phyloP scores from a whole-genome alignment of 371 early-diverging fungal genomes.

The Apophysomyces elegans region DNA sequence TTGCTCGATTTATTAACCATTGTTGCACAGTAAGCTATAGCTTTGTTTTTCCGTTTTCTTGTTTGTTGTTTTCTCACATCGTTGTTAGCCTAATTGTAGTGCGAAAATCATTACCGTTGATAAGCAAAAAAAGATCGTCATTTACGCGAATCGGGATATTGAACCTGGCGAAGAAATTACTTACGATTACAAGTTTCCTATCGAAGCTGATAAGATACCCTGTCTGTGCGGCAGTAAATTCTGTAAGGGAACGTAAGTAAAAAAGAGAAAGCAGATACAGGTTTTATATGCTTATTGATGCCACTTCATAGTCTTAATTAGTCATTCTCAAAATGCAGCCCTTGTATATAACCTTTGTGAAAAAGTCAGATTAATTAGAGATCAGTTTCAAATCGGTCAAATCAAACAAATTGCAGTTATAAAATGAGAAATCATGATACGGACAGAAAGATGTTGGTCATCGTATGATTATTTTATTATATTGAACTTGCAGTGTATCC shows the following conservation, averaged over 20 bases:
- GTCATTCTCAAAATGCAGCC: no score
- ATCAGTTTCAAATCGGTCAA: no score
- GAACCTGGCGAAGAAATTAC: slow-evolving; percentile 97
- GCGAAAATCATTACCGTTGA: slow-evolving; percentile 91
- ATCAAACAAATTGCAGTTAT: no score
- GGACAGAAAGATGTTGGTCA: no score
- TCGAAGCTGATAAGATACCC: slow-evolving; percentile 92
- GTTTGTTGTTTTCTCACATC: slow-evolving; percentile 8
- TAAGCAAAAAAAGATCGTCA: slow-evolving; percentile 91
- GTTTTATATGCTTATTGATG: background rate
- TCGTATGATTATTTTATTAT: no score
- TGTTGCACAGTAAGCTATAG: slow-evolving; percentile 83
- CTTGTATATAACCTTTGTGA: background rate
- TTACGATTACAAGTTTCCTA: slow-evolving; percentile 98
- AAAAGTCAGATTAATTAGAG: background rate
- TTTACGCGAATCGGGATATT: slow-evolving; percentile 89
- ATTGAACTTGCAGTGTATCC: no score
- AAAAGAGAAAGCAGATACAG: background rate
- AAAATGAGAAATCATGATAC: no score
- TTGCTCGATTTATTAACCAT: slow-evolving; percentile 98
- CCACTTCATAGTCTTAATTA: background rate
- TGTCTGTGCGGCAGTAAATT: slow-evolving; percentile 89
- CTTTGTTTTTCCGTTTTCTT: background rate
- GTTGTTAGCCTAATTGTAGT: slow-evolving; percentile 91
- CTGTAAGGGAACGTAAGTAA: slow-evolving; percentile 78